phyloP scores from a whole-genome alignment of 129 eudicot species.

The Lonicera japonica region DNA sequence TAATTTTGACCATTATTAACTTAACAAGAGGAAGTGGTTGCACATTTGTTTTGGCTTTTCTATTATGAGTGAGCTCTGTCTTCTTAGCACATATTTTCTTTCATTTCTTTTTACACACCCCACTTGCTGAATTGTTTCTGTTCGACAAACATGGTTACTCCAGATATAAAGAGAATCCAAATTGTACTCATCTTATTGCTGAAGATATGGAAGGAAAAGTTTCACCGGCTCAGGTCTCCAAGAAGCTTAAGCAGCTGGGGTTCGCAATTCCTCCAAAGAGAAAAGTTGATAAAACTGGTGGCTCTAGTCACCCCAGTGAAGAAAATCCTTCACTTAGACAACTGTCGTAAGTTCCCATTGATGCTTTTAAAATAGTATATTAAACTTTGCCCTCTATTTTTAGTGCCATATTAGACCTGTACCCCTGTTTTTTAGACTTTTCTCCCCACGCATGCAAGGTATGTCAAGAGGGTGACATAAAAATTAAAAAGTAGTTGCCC shows the following conservation, averaged over 20 bases:
- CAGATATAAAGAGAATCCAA: conserved; percentile 58
- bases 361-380: neutral
- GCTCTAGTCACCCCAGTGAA: conserved; percentile 18
- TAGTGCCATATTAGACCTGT: too few species aligned
- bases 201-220: conserved; percentile 46
- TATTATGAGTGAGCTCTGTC: neutral
- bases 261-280: conserved; percentile 41
- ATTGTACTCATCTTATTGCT: conserved; percentile 59
- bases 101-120: neutral
- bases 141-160: conserved; percentile 14
- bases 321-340: conserved; percentile 30
- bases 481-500: too few species aligned
- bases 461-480: too few species aligned
- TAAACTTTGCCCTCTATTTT: too few species aligned
- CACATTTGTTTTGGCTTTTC: neutral
- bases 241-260: conserved; percentile 62
- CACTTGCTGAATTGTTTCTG: conserved; percentile 12
- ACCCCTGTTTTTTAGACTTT: too few species aligned
- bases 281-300: conserved; percentile 19
- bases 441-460: too few species aligned
- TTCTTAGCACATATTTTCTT: neutral
- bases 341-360: conserved; percentile 44
- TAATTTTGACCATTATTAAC: neutral
- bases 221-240: conserved; percentile 54
- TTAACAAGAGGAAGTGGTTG: neutral